These are phyloP conservation scores for Lojkania enalia DNA, from an alignment of 2,329 filamentous ascomycete genomes.

Conservation along the genomic window DNA sequence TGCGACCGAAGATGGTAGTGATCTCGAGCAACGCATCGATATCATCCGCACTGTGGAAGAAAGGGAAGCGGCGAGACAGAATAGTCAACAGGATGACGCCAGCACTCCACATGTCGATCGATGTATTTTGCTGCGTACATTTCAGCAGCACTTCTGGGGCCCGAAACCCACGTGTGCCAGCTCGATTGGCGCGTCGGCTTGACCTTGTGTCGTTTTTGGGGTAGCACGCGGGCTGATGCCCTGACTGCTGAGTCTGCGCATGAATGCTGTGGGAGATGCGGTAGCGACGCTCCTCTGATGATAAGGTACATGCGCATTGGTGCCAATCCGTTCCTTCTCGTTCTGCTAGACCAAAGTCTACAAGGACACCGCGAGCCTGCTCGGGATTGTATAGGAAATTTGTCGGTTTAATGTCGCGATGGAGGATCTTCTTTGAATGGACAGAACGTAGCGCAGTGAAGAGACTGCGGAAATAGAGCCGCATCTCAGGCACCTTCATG, in stretches of 20 bases:
- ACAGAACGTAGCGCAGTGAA: constrained; percentile 84
- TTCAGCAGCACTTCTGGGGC: constrained; percentile 97
- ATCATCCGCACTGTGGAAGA: constrained; percentile 98
- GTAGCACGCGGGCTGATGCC: constrained; percentile 62
- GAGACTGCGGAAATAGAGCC: constrained; percentile 84
- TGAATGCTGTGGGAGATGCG: constrained; percentile 61
- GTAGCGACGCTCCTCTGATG: constrained; percentile 62
- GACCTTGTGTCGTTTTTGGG: constrained; percentile 88
- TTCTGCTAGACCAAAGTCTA: constrained; percentile 98
- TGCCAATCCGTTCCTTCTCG: constrained; percentile 70
- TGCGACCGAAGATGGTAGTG: constrained; percentile 86
- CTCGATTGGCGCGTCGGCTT: constrained; percentile 87
- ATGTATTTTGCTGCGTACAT: constrained; percentile 87
- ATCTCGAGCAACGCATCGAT: constrained; percentile 98
- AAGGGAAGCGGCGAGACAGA: constrained; percentile 87
- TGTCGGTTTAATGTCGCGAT: constrained; percentile 95
- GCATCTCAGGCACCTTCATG: constrained; percentile 83
- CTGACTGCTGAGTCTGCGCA: constrained; percentile 54
- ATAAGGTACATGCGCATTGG: constrained; percentile 79
- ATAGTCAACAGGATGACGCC: constrained; percentile 98
- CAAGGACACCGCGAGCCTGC: constrained; percentile 81
- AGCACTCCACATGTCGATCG: constrained; percentile 96
- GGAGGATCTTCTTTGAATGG: constrained; percentile 81
- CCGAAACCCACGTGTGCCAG: constrained; percentile 92
- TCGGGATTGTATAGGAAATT: constrained; percentile 93